Evolutionary conservation across 1,139 yeast genomes (phyloP).

Genomic region (Magnusiomyces ingens): DNA sequence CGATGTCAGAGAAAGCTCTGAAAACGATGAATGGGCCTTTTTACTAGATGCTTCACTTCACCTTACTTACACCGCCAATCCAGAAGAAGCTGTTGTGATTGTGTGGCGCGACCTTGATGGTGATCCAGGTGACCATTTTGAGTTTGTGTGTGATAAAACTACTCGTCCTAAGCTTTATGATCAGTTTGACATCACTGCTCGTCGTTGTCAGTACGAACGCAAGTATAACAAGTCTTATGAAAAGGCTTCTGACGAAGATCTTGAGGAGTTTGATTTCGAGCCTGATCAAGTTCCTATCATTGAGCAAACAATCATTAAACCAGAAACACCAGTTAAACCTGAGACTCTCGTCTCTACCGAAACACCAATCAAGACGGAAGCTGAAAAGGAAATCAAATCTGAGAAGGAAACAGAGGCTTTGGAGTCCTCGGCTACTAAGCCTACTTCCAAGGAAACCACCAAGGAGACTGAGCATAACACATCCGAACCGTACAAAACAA

Average conservation of each 20-base stretch:
- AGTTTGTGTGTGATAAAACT: slow-evolving; percentile 66
- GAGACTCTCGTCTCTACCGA: neutral
- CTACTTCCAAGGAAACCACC: neutral
- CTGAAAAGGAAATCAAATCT: neutral
- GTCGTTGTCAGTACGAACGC: slow-evolving; percentile 69
- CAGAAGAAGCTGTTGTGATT: slow-evolving; percentile 46
- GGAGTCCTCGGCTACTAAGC: neutral
- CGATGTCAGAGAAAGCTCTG: slow-evolving; percentile 18
- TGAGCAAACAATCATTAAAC: too few relatives aligned
- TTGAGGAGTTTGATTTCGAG: slow-evolving; percentile 50
- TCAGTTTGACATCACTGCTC: slow-evolving; percentile 55
- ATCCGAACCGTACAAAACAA: slow-evolving; percentile 1
- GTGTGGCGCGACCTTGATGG: slow-evolving; percentile 82
- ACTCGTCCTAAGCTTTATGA: slow-evolving; percentile 53
- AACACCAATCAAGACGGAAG: neutral
- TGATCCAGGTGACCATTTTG: slow-evolving; percentile 80
- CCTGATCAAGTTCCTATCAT: slow-evolving; percentile 17
- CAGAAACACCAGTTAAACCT: too few relatives aligned
- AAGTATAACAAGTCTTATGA: slow-evolving; percentile 45
- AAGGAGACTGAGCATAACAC: neutral
- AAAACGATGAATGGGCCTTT: slow-evolving; percentile 59
- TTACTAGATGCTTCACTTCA: slow-evolving; percentile 56
- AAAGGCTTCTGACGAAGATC: slow-evolving; percentile 37
- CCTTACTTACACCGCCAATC: slow-evolving; percentile 40
- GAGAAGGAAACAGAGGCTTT: neutral